These are phyloP conservation scores for Epichloe typhina DNA, from an alignment of 2,329 filamentous ascomycete genomes.

Conservation along the genomic window DNA sequence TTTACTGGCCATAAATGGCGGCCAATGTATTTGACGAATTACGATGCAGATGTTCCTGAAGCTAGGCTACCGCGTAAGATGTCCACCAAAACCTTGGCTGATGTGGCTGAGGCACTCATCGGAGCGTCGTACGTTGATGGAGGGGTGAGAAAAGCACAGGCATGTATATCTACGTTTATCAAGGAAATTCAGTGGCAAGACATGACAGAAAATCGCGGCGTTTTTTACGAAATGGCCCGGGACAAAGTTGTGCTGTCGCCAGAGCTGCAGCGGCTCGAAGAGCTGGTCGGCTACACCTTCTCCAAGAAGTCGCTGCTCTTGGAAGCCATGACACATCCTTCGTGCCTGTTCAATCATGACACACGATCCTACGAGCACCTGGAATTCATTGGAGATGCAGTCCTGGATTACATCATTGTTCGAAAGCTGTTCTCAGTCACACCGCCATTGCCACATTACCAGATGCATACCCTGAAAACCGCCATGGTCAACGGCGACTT, in stretches of 20 bases:
- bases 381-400: slow-evolving; percentile 77
- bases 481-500: slow-evolving; percentile 71
- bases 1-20: slow-evolving; percentile 65
- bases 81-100: slow-evolving; percentile 71
- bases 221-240: slow-evolving; percentile 30
- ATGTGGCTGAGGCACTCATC: slow-evolving; percentile 76
- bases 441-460: slow-evolving; percentile 30
- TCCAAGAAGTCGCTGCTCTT: slow-evolving; percentile 52
- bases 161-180: slow-evolving; percentile 55
- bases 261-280: slow-evolving; percentile 41
- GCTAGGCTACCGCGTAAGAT: slow-evolving; percentile 23
- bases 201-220: slow-evolving; percentile 25
- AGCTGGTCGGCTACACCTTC: slow-evolving; percentile 60
- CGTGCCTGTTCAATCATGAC: slow-evolving; percentile 32
- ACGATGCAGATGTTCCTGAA: slow-evolving; percentile 7
- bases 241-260: slow-evolving; percentile 22
- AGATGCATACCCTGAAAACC: slow-evolving; percentile 67
- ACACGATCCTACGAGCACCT: slow-evolving; percentile 50
- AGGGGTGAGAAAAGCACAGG: slow-evolving; percentile 47
- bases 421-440: slow-evolving; percentile 38
- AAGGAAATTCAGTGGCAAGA: slow-evolving; percentile 42
- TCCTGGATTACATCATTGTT: slow-evolving; percentile 69
- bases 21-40: slow-evolving; percentile 41
- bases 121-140: slow-evolving; percentile 62
- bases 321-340: slow-evolving; percentile 72